These are phyloP conservation scores for Tephrocybe sp. DNA, from an alignment of 768 basidiomycete genomes.

Conservation along the genomic window DNA sequence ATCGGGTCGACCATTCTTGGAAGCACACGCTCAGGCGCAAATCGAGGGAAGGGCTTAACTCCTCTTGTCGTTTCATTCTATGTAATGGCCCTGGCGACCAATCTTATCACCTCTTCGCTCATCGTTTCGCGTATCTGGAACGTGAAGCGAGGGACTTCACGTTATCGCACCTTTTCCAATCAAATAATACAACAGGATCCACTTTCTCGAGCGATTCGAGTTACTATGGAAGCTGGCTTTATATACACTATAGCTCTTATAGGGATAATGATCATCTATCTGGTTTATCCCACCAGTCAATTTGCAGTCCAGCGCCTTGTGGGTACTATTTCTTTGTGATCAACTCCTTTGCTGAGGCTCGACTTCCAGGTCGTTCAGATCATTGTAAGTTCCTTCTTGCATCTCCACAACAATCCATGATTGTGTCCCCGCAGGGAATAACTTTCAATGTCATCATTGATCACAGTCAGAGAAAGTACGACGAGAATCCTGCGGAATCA, in stretches of 20 bases:
- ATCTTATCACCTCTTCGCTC: conserved; percentile 12
- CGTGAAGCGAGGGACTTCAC: conserved; percentile 10
- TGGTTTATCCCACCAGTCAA: conserved; percentile 4
- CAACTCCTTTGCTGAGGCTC: not conserved
- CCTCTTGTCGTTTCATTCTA: conserved; percentile 10
- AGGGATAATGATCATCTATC: conserved; percentile 11
- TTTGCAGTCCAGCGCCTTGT: conserved; percentile 15
- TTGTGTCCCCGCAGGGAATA: conserved; percentile 2
- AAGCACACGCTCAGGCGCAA: not conserved
- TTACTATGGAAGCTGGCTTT: conserved; percentile 16
- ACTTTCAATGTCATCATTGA: conserved; percentile 14
- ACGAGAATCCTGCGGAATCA: not conserved
- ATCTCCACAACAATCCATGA: not conserved
- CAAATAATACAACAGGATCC: conserved; percentile 5
- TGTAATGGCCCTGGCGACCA: conserved; percentile 11
- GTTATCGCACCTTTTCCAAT: conserved; percentile 1
- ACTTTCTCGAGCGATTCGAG: conserved; percentile 12
- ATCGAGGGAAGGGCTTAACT: not conserved
- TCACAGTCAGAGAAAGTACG: not conserved
- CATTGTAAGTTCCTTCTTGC: conserved; percentile 1
- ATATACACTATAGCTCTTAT: conserved; percentile 15
- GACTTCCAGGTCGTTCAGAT: conserved; percentile 10
- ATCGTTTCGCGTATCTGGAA: conserved; percentile 16
- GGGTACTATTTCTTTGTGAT: not conserved
- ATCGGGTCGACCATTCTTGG: conserved; percentile 7